Evolutionary conservation across 139 green algal species (phyloP).

Genomic region (Chlamydomonas sp.): DNA sequence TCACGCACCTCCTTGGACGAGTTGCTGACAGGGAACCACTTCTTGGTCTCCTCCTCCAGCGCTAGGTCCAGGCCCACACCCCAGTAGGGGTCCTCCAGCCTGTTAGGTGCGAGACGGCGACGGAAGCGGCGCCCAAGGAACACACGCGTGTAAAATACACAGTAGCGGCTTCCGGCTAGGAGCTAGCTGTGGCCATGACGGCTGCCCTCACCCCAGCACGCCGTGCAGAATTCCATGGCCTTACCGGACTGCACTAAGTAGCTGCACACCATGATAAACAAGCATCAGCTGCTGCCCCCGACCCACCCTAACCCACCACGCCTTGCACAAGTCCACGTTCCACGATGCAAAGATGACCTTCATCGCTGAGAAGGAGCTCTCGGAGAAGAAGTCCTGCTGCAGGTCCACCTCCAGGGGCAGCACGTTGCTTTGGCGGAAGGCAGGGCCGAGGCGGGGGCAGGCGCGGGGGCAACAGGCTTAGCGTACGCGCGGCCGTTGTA

Average conservation of each 20-base stretch:
- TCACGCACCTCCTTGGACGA: slow-evolving; percentile 71
- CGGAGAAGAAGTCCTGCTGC: slow-evolving; percentile 79
- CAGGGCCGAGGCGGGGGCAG: slow-evolving; percentile 28
- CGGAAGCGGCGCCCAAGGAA: too few species aligned
- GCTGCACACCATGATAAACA: not conserved
- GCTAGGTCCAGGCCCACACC: slow-evolving; percentile 75
- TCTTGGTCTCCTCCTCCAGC: slow-evolving; percentile 77
- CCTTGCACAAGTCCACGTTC: slow-evolving; percentile 72
- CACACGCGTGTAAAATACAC: too few species aligned
- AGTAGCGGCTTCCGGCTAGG: too few species aligned
- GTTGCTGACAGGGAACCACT: slow-evolving; percentile 88
- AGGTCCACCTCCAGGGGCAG: slow-evolving; percentile 73
- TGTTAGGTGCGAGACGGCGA: slow-evolving; percentile 5
- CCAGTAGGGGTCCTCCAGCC: slow-evolving; percentile 58
- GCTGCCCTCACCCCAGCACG: not conserved
- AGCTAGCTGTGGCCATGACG: too few species aligned
- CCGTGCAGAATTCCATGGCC: not conserved
- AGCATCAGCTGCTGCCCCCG: not conserved
- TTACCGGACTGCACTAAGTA: not conserved
- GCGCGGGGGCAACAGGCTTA: too few species aligned
- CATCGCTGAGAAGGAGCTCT: slow-evolving; percentile 60
- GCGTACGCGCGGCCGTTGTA: too few species aligned
- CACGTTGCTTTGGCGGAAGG: slow-evolving; percentile 84
- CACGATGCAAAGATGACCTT: slow-evolving; percentile 80
- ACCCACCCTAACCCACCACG: slow-evolving; percentile 66